Percentiles rank a stretch among this genome's conserved stretches.
Conservation (phyloP, 345 rosid species). For the Gossypium australe region DNA sequence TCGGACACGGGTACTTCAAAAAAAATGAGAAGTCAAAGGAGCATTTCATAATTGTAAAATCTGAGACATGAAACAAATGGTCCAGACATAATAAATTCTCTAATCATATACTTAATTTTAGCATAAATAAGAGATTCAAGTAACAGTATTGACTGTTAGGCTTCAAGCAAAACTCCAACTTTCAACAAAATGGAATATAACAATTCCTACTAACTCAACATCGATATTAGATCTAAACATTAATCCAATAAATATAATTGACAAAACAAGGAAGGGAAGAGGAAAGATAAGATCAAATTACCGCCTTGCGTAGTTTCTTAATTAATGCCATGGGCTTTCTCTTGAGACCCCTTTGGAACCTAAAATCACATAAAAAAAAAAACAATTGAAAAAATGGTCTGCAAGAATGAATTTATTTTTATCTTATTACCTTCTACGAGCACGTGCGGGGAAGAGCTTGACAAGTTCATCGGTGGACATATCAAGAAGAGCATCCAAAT, state of each 20-base stretch:
- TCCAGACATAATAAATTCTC: too few species aligned
- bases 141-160: too few species aligned
- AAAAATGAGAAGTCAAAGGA: too few species aligned
- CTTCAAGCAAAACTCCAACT: too few species aligned
- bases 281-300: constrained; percentile 13
- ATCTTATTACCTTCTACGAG: constrained; percentile 76
- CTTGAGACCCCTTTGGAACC: constrained; percentile 89
- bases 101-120: too few species aligned
- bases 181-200: not conserved
- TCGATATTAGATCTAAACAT: not conserved
- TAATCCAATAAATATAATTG: not conserved
- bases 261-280: not conserved
- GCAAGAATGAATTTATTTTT: not conserved
- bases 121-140: too few species aligned
- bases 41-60: too few species aligned
- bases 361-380: constrained; percentile 9
- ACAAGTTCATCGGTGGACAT: constrained; percentile 95
- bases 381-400: not conserved
- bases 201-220: not conserved
- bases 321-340: constrained; percentile 85
- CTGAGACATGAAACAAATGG: too few species aligned
- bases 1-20: too few species aligned
- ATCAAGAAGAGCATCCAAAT: constrained; percentile 81
- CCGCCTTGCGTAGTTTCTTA: constrained; percentile 82
- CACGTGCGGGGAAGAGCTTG: constrained; percentile 77